Conservation (phyloP, 2,329 filamentous ascomycete species). For the Chaetomium olivaceum region DNA sequence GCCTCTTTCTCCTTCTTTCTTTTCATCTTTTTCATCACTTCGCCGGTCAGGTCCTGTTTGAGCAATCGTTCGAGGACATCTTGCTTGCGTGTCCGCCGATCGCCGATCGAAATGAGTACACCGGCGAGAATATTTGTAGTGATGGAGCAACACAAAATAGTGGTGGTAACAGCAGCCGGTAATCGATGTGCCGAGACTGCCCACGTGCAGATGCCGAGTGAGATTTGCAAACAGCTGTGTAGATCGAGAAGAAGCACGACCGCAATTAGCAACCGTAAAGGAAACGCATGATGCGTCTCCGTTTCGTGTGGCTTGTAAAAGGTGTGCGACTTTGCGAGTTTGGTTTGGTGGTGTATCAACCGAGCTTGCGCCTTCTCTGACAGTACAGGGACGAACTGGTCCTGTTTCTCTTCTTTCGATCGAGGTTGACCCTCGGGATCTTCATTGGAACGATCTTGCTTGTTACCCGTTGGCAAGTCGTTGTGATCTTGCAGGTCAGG, state of each 20-base stretch:
- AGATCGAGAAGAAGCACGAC: slow-evolving; percentile 78
- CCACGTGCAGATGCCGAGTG: slow-evolving; percentile 77
- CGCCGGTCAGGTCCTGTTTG: slow-evolving; percentile 70
- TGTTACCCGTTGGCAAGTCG: slow-evolving; percentile 54
- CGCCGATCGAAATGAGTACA: slow-evolving; percentile 73
- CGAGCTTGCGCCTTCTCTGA: slow-evolving; percentile 65
- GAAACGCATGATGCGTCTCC: slow-evolving; percentile 76
- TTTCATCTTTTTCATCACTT: slow-evolving; percentile 53
- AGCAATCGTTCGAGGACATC: slow-evolving; percentile 77
- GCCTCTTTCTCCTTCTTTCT: slow-evolving; percentile 47
- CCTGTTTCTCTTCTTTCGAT: slow-evolving; percentile 43
- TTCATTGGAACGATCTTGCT: neutral
- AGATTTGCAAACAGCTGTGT: slow-evolving; percentile 78
- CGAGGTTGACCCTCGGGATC: slow-evolving; percentile 43
- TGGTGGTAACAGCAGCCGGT: slow-evolving; percentile 72
- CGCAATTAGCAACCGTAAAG: slow-evolving; percentile 69
- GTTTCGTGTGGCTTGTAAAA: slow-evolving; percentile 92
- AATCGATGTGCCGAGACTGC: slow-evolving; percentile 70
- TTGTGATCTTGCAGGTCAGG: slow-evolving; percentile 68
- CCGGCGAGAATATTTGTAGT: slow-evolving; percentile 76
- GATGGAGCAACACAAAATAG: slow-evolving; percentile 78
- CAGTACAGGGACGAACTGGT: slow-evolving; percentile 59
- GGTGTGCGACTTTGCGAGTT: slow-evolving; percentile 79
- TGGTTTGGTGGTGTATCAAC: slow-evolving; percentile 74
- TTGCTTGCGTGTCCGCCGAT: slow-evolving; percentile 78